phyloP scores from a whole-genome alignment of 2,329 filamentous ascomycete species.

The Daldinia eschscholtzii region DNA sequence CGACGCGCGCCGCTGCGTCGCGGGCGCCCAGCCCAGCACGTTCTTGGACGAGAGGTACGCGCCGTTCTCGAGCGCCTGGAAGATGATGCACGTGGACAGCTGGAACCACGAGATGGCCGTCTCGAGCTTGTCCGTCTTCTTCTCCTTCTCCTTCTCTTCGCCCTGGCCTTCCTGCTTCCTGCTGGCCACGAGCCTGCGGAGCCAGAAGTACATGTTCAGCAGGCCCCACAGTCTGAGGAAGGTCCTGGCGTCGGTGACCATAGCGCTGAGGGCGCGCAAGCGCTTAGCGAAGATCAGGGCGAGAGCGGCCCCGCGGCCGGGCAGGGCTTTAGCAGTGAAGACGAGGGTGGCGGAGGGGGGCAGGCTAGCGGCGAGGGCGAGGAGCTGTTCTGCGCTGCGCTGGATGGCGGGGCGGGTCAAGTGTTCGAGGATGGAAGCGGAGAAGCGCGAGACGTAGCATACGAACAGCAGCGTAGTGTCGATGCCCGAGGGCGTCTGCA shows the following conservation, averaged over 20 bases:
- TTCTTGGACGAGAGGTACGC: conserved; percentile 82
- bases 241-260: conserved; percentile 78
- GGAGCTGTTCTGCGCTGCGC: conserved; percentile 63
- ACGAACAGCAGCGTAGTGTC: conserved; percentile 77
- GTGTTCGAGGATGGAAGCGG: conserved; percentile 63
- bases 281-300: conserved; percentile 64
- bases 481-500: conserved; percentile 76
- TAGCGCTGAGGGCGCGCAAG: conserved; percentile 71
- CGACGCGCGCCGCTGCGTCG: conserved; percentile 71
- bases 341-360: conserved; percentile 64
- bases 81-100: conserved; percentile 74
- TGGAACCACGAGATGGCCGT: conserved; percentile 73
- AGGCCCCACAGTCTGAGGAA: conserved; percentile 83
- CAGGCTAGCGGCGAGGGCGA: conserved; percentile 65
- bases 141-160: conserved; percentile 49
- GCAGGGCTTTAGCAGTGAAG: conserved; percentile 55
- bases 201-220: conserved; percentile 79
- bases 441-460: conserved; percentile 74
- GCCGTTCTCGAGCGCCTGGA: conserved; percentile 86
- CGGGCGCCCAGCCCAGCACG: conserved; percentile 70
- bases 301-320: conserved; percentile 56
- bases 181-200: conserved; percentile 60
- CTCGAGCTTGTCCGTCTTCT: conserved; percentile 59
- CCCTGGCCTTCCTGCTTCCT: conserved; percentile 37
- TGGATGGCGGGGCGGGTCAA: conserved; percentile 70